A percentile compares a stretch with the other conserved stretches of the same genome.
phyloP scores from a whole-genome alignment of 257 asterid genomes.

The Solanum clarkiae region DNA sequence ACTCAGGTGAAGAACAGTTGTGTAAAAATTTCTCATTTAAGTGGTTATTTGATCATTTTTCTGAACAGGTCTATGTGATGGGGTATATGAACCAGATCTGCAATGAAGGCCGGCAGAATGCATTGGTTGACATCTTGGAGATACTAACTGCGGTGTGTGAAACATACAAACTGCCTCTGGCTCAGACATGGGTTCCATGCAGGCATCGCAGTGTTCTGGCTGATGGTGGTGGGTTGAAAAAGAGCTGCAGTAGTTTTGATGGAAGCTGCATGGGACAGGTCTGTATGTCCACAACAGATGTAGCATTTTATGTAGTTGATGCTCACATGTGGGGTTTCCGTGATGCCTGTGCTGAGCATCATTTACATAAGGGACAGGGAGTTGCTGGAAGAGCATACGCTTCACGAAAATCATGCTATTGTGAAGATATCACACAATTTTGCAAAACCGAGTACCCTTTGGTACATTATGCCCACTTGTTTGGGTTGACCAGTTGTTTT shows the following conservation, averaged over 20 bases:
- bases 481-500: constrained; percentile 4
- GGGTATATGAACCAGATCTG: constrained; percentile 43
- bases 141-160: constrained; percentile 1
- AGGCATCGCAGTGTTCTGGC: constrained; percentile 4
- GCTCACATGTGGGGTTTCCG: constrained; percentile 10
- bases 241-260: constrained; percentile 6
- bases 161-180: constrained; percentile 12
- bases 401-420: constrained; percentile 2
- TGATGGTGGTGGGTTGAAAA: constrained; percentile 1
- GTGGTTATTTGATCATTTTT: neutral
- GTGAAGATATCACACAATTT: constrained; percentile 3
- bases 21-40: neutral
- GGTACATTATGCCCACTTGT: constrained; percentile 14
- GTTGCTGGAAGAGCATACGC: constrained; percentile 11
- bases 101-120: constrained; percentile 71
- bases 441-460: constrained; percentile 15
- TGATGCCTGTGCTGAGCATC: constrained; percentile 11
- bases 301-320: constrained; percentile 7
- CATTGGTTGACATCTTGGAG: constrained; percentile 7
- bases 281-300: constrained; percentile 1
- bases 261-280: constrained; percentile 3
- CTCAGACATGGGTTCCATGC: constrained; percentile 15
- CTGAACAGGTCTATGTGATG: constrained; percentile 2
- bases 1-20: constrained; percentile 40
- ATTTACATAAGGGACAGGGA: constrained; percentile 10